Evolutionary conservation across 495 filamentous ascomycete species (phyloP).

Genomic region (Xylaria telfairii): DNA sequence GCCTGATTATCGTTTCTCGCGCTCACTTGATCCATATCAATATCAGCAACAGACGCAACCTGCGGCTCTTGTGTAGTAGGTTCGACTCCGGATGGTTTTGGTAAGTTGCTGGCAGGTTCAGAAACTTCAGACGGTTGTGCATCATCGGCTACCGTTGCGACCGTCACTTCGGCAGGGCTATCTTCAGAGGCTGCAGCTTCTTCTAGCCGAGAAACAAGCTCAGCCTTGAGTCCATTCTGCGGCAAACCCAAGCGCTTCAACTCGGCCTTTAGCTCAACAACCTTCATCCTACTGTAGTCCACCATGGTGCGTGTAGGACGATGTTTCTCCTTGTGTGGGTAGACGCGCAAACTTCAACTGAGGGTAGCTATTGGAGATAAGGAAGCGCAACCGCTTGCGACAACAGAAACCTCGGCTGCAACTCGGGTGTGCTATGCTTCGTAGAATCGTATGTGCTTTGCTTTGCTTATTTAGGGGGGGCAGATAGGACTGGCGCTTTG

Average conservation of each 20-base stretch:
- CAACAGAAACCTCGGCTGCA: not conserved
- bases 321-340: not conserved
- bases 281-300: constrained; percentile 64
- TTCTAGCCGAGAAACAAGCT: constrained; percentile 60
- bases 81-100: constrained; percentile 23
- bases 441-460: not conserved
- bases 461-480: not conserved
- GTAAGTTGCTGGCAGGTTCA: constrained; percentile 16
- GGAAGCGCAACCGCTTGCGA: constrained; percentile 10
- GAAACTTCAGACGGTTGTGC: constrained; percentile 30
- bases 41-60: not conserved
- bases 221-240: constrained; percentile 62
- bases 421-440: not conserved
- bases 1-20: constrained; percentile 24
- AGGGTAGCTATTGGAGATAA: not conserved
- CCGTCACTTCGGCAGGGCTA: constrained; percentile 19
- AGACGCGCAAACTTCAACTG: not conserved
- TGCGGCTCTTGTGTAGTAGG: not conserved
- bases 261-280: constrained; percentile 63
- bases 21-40: not conserved
- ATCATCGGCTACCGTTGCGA: constrained; percentile 17
- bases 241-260: constrained; percentile 62
- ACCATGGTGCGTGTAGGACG: constrained; percentile 44
- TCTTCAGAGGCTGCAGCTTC: constrained; percentile 35
- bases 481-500: not conserved